phyloP scores from a whole-genome alignment of 1,139 yeast species.

The Sugiyamaella grinbergsii region DNA sequence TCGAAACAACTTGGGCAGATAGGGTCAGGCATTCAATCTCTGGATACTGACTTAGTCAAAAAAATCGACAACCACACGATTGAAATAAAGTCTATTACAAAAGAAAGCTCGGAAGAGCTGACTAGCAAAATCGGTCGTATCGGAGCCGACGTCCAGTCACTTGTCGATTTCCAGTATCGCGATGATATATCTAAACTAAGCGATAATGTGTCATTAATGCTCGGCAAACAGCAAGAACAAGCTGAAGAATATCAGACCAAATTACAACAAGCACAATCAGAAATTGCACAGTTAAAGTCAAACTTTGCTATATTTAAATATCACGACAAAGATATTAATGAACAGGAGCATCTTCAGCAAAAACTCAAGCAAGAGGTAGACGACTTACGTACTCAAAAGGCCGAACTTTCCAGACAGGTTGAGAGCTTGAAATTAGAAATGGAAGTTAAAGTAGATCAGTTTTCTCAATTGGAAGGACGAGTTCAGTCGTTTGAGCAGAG shows the following conservation, averaged over 20 bases:
- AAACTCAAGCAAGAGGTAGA: constrained; percentile 27
- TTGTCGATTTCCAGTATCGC: constrained; percentile 33
- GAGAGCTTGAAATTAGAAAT: constrained; percentile 36
- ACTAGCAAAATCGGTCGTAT: constrained; percentile 19
- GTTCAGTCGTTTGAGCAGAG: constrained; percentile 36
- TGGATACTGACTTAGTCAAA: not conserved
- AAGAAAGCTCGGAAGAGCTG: not conserved
- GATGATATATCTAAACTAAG: constrained; percentile 23
- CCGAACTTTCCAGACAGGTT: constrained; percentile 31
- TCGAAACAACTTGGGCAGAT: not conserved
- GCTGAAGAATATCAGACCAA: constrained; percentile 19
- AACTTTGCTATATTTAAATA: constrained; percentile 25
- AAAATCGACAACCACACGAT: not conserved
- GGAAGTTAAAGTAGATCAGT: constrained; percentile 34
- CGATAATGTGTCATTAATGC: constrained; percentile 22
- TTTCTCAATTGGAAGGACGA: constrained; percentile 36
- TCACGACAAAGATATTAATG: constrained; percentile 18
- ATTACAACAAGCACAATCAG: constrained; percentile 15
- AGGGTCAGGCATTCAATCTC: not conserved
- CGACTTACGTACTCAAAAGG: constrained; percentile 31
- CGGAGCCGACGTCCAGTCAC: constrained; percentile 31
- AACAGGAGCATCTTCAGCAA: constrained; percentile 2
- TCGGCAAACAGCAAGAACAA: constrained; percentile 7
- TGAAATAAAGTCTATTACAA: not conserved
- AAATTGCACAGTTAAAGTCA: constrained; percentile 7